Evolutionary conservation across 805 yeast genomes (phyloP).

Genomic region (Kodamaea sagamina): DNA sequence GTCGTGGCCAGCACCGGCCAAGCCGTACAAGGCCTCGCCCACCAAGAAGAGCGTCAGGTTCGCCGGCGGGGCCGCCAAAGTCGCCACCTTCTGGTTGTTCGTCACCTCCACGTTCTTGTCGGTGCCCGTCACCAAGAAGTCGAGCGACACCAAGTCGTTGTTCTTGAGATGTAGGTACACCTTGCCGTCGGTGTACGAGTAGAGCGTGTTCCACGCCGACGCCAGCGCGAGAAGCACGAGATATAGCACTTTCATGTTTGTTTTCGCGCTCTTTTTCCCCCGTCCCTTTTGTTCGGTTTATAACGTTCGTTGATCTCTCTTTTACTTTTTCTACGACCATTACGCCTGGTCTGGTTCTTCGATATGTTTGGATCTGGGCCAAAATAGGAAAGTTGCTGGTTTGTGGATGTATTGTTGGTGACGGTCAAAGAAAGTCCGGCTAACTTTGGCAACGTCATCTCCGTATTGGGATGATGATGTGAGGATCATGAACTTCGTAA

Average conservation of each 20-base stretch:
- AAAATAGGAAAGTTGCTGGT: constrained; percentile 10
- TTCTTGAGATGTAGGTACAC: constrained; percentile 38
- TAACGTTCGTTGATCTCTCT: neutral
- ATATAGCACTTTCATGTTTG: neutral
- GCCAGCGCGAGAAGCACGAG: neutral
- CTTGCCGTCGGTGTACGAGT: constrained; percentile 35
- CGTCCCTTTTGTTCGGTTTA: neutral
- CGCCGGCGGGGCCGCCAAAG: constrained; percentile 33
- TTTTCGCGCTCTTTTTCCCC: neutral
- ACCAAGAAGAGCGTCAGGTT: constrained; percentile 35
- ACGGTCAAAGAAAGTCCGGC: too few relatives aligned
- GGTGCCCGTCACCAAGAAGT: constrained; percentile 38
- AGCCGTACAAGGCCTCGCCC: constrained; percentile 32
- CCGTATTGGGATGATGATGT: too few relatives aligned
- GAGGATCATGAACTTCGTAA: too few relatives aligned
- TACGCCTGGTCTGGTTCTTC: constrained; percentile 8
- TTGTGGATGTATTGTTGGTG: neutral
- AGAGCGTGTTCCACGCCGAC: constrained; percentile 36
- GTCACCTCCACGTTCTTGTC: constrained; percentile 19
- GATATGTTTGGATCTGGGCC: constrained; percentile 14
- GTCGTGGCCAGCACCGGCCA: constrained; percentile 16
- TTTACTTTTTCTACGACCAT: neutral
- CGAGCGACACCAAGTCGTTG: constrained; percentile 37
- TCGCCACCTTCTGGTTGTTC: constrained; percentile 24
- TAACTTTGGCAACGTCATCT: too few relatives aligned